phyloP scores from a whole-genome alignment of 164 flowering plant species.

The Piper betle region DNA sequence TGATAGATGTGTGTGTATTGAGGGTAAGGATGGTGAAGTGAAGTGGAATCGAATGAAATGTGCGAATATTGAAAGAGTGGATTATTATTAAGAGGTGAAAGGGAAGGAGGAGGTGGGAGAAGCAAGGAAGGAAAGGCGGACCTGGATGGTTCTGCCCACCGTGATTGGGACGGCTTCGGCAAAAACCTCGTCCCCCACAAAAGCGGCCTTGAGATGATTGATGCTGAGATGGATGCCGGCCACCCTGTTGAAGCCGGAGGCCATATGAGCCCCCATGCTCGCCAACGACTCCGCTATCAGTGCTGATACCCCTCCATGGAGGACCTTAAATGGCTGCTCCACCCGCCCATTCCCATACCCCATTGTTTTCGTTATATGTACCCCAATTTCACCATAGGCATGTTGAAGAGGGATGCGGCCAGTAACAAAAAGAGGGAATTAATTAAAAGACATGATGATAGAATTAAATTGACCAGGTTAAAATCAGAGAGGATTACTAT shows the following conservation, averaged over 20 bases:
- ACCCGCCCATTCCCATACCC: no score
- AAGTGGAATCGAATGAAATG: no score
- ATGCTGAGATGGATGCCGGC: slow-evolving; percentile 85
- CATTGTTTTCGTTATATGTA: no score
- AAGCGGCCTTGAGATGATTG: slow-evolving; percentile 62
- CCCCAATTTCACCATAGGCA: no score
- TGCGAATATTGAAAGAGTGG: neutral
- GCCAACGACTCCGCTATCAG: slow-evolving; percentile 70
- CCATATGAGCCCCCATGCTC: slow-evolving; percentile 83
- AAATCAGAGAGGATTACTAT: no score
- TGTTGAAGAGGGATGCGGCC: no score
- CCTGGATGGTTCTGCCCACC: slow-evolving; percentile 74
- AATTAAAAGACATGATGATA: no score
- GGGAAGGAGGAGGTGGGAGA: neutral
- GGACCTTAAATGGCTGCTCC: slow-evolving; percentile 62
- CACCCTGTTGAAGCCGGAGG: slow-evolving; percentile 60
- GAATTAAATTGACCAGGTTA: no score
- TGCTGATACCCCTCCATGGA: slow-evolving; percentile 91
- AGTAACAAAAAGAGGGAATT: no score
- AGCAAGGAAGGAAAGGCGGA: neutral
- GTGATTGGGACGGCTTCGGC: slow-evolving; percentile 64
- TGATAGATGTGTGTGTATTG: no score
- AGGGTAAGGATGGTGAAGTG: no score
- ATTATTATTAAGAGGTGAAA: neutral
- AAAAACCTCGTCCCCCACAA: slow-evolving; percentile 49